phyloP scores from a whole-genome alignment of 2,329 filamentous ascomycete species.

The Paecilomyces variotii region DNA sequence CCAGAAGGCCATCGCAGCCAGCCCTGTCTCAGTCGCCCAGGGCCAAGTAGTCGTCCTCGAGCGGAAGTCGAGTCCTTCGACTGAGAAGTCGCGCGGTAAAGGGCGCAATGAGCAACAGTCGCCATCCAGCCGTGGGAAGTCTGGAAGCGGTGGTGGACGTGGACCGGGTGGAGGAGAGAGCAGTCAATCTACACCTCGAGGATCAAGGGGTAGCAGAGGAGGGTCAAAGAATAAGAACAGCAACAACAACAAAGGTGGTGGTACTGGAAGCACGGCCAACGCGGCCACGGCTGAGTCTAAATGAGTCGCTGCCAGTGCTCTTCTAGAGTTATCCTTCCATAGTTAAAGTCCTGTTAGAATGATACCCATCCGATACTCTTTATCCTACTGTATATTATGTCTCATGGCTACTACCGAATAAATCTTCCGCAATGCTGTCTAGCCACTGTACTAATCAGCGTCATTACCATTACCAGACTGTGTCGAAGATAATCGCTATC shows the following conservation, averaged over 20 bases:
- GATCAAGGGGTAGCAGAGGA: not conserved
- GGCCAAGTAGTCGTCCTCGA: slow-evolving; percentile 82
- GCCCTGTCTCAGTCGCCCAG: slow-evolving; percentile 73
- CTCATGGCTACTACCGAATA: not conserved
- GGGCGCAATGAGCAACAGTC: slow-evolving; percentile 15
- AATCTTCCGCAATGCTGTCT: not conserved
- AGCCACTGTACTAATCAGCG: too few species aligned
- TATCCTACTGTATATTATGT: not conserved
- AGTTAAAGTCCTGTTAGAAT: not conserved
- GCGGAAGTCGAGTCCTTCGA: slow-evolving; percentile 29
- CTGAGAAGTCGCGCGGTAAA: slow-evolving; percentile 25
- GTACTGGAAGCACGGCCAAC: not conserved
- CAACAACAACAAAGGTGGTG: not conserved
- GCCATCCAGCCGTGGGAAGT: slow-evolving; percentile 3
- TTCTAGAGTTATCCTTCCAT: not conserved
- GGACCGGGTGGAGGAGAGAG: slow-evolving; percentile 3
- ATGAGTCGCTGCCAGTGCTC: not conserved
- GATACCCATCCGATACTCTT: not conserved
- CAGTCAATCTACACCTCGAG: not conserved
- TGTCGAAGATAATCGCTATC: too few species aligned
- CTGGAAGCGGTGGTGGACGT: slow-evolving; percentile 5
- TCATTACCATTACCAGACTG: too few species aligned
- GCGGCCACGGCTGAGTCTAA: not conserved
- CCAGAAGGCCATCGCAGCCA: slow-evolving; percentile 70
- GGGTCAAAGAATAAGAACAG: not conserved